These are phyloP conservation scores for Cyphellophora europaea DNA, from an alignment of 2,329 filamentous ascomycete genomes.

Conservation along the genomic window DNA sequence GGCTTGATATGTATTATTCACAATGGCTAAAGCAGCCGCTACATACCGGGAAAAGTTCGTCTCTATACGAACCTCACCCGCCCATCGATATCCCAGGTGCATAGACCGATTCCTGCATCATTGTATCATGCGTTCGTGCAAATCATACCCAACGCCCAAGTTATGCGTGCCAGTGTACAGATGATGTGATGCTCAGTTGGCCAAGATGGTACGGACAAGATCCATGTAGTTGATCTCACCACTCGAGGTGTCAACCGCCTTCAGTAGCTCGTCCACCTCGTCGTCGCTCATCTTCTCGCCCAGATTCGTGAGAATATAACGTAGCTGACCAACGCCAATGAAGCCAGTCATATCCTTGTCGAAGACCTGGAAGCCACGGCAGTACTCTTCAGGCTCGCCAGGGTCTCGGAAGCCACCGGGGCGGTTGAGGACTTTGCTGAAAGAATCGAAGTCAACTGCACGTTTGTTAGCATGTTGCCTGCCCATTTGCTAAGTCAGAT, in stretches of 20 bases:
- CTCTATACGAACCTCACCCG: too few relatives aligned
- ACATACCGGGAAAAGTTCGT: too few relatives aligned
- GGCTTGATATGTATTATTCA: too few relatives aligned
- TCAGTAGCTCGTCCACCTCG: slow-evolving; percentile 96
- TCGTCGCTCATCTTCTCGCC: slow-evolving; percentile 99
- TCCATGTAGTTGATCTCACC: slow-evolving; percentile 94
- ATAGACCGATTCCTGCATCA: too few relatives aligned
- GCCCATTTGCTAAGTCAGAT: too few relatives aligned
- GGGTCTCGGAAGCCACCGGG: slow-evolving; percentile 97
- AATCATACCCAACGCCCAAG: slow-evolving; percentile 5
- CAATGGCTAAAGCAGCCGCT: too few relatives aligned
- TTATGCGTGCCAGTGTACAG: neutral
- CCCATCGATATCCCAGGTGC: too few relatives aligned
- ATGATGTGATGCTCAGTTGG: slow-evolving; percentile 47
- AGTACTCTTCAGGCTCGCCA: slow-evolving; percentile 96
- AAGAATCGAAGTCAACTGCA: slow-evolving; percentile 93
- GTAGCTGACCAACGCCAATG: slow-evolving; percentile 93
- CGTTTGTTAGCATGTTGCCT: too few relatives aligned
- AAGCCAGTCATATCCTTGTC: slow-evolving; percentile 98
- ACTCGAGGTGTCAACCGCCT: slow-evolving; percentile 91
- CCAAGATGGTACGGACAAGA: slow-evolving; percentile 76
- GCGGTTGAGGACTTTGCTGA: slow-evolving; percentile 92
- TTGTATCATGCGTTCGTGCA: slow-evolving; percentile 9
- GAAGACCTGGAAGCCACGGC: slow-evolving; percentile 97
- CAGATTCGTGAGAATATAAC: slow-evolving; percentile 93